Conservation (phyloP, 805 yeast species). For the Starmera pachycereana region DNA sequence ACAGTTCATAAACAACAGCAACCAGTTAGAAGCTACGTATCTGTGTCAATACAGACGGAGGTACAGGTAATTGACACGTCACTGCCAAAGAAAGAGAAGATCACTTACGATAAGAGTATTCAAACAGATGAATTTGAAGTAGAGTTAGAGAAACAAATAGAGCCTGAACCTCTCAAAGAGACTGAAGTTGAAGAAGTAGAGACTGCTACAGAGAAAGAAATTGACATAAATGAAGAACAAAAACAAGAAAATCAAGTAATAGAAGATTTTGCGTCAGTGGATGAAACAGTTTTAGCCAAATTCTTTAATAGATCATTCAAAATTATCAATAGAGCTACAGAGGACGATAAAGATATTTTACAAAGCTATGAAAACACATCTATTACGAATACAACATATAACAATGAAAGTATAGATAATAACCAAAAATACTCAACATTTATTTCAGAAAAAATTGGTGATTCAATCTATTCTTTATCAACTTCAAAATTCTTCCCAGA, state of each 20-base stretch:
- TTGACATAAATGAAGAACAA: not conserved
- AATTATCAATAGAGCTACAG: slow-evolving; percentile 16
- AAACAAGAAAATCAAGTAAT: not conserved
- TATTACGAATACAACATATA: too few relatives aligned
- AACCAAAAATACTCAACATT: slow-evolving; percentile 2
- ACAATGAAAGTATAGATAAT: not conserved
- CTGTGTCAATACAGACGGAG: not conserved
- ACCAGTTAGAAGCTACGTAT: slow-evolving; percentile 1
- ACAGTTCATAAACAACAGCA: not conserved
- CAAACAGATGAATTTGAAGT: slow-evolving; percentile 7
- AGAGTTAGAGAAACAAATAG: not conserved
- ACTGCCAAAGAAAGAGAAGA: slow-evolving; percentile 6
- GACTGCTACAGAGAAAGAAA: not conserved
- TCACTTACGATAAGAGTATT: slow-evolving; percentile 18
- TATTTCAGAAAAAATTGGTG: slow-evolving; percentile 2
- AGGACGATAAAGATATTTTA: slow-evolving; percentile 18
- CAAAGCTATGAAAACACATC: slow-evolving; percentile 1
- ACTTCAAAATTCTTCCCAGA: slow-evolving; percentile 12
- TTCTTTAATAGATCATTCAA: slow-evolving; percentile 16
- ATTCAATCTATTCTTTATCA: slow-evolving; percentile 10
- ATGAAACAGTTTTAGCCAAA: slow-evolving; percentile 5
- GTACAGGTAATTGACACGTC: not conserved
- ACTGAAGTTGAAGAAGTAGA: not conserved
- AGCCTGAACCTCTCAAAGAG: not conserved
- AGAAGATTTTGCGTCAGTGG: not conserved